Percentiles rank a stretch among this genome's conserved stretches.
Evolutionary conservation across 2,329 filamentous ascomycete species (phyloP).

Genomic region (Gyromitra esculenta): DNA sequence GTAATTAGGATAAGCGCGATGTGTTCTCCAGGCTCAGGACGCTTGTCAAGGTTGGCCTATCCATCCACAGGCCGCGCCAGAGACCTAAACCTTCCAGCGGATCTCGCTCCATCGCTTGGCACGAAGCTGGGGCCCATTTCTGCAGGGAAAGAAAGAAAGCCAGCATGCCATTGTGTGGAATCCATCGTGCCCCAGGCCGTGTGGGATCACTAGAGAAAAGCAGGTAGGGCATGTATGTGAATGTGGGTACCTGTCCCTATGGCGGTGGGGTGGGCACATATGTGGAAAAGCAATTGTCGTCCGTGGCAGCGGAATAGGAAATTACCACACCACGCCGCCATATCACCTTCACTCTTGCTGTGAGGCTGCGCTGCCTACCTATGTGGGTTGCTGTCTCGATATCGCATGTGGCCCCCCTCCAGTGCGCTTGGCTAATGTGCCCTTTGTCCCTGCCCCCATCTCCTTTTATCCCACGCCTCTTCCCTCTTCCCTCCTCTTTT

Average conservation of each 20-base stretch:
- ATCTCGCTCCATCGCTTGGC: slow-evolving; percentile 5
- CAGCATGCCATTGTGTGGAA: not conserved
- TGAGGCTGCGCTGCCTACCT: too few relatives aligned
- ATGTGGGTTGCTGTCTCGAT: not conserved
- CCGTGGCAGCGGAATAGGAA: slow-evolving; percentile 41
- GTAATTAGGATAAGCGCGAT: slow-evolving; percentile 20
- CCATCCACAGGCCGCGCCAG: slow-evolving; percentile 3
- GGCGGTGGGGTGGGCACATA: slow-evolving; percentile 13
- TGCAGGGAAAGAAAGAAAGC: not conserved
- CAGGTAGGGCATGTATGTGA: not conserved
- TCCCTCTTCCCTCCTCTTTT: slow-evolving; percentile 13
- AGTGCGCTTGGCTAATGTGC: slow-evolving; percentile 12
- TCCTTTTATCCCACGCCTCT: slow-evolving; percentile 40
- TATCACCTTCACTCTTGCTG: not conserved
- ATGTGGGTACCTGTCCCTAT: not conserved
- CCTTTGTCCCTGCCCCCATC: slow-evolving; percentile 8
- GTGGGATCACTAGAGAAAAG: not conserved
- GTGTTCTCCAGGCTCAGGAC: not conserved
- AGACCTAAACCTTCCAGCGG: slow-evolving; percentile 36
- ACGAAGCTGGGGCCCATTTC: not conserved
- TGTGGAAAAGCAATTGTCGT: slow-evolving; percentile 32
- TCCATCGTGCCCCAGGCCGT: slow-evolving; percentile 10
- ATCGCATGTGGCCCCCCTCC: not conserved
- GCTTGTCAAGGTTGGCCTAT: not conserved
- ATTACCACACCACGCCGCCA: slow-evolving; percentile 29